Evolutionary conservation across 169 alveolate species (phyloP).

Genomic region (Amoebophrya sp.): DNA sequence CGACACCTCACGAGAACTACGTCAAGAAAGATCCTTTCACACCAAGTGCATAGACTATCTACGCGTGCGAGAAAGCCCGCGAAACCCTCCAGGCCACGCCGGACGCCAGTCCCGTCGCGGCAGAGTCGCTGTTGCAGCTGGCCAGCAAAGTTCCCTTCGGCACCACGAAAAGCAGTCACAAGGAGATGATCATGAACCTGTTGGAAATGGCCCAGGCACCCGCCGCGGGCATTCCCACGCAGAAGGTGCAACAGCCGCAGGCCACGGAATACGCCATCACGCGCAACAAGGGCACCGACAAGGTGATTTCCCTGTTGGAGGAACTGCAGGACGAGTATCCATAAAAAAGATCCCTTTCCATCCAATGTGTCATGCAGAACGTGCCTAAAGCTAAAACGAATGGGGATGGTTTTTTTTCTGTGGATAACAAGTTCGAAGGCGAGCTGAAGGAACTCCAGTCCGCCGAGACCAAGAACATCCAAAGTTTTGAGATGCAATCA

Average conservation of each 20-base stretch:
- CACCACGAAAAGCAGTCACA: neutral
- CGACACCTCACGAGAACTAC: too few relatives aligned
- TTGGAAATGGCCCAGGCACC: neutral
- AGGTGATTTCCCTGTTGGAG: neutral
- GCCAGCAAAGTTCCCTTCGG: neutral
- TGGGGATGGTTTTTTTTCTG: too few relatives aligned
- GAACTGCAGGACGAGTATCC: conserved; percentile 14
- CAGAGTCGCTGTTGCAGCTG: neutral
- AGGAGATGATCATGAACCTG: neutral
- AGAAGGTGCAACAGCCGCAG: conserved; percentile 26
- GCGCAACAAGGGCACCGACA: neutral
- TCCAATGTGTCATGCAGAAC: too few relatives aligned
- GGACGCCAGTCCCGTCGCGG: neutral
- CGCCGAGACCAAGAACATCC: neutral
- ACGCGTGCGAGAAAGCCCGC: conserved; percentile 18
- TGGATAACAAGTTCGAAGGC: neutral
- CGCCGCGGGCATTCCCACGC: neutral
- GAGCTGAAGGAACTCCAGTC: neutral
- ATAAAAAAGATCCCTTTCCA: too few relatives aligned
- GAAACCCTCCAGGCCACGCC: neutral
- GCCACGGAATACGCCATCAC: conserved; percentile 1
- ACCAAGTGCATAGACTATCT: too few relatives aligned
- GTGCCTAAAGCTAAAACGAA: too few relatives aligned
- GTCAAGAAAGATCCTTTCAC: too few relatives aligned
- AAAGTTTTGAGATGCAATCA: neutral